phyloP scores from a whole-genome alignment of 768 basidiomycete species.

The Rhodotorula diobovata region DNA sequence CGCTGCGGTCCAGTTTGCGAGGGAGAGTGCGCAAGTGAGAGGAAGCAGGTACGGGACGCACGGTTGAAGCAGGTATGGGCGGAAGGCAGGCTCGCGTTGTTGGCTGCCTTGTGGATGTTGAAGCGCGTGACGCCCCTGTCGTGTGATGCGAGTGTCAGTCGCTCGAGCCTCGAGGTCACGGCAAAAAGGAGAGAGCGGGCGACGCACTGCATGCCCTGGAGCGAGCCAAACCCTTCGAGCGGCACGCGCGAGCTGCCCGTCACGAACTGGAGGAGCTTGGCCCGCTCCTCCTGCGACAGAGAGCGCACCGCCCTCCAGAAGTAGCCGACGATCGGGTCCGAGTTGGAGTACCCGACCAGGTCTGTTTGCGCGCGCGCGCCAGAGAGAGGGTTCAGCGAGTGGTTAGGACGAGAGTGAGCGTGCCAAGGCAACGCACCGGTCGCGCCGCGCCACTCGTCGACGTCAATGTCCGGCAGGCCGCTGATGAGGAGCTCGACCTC shows the following conservation, averaged over 20 bases:
- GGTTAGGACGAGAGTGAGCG: neutral
- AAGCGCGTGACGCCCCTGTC: constrained; percentile 36
- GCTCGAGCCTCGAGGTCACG: neutral
- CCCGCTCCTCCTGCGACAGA: constrained; percentile 91
- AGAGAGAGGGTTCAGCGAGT: neutral
- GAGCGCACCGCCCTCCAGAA: constrained; percentile 99
- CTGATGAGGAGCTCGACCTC: constrained; percentile 91
- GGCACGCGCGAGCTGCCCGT: constrained; percentile 81
- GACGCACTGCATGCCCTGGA: constrained; percentile 55
- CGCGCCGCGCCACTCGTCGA: neutral
- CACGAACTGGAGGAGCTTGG: constrained; percentile 94
- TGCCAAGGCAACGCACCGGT: neutral
- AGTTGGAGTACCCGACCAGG: constrained; percentile 74
- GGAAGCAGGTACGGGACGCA: constrained; percentile 44
- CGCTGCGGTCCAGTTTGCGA: too few relatives aligned
- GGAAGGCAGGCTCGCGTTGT: constrained; percentile 14
- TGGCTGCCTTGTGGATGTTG: constrained; percentile 34
- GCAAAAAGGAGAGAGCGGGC: neutral
- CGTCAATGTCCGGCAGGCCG: constrained; percentile 62
- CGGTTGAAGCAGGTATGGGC: constrained; percentile 46
- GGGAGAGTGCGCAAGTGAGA: too few relatives aligned
- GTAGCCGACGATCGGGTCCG: constrained; percentile 92
- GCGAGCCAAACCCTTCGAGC: constrained; percentile 84
- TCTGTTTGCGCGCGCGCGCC: constrained; percentile 48
- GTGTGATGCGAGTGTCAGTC: neutral